phyloP scores from a whole-genome alignment of 768 basidiomycete genomes.

The Mycena floridula region DNA sequence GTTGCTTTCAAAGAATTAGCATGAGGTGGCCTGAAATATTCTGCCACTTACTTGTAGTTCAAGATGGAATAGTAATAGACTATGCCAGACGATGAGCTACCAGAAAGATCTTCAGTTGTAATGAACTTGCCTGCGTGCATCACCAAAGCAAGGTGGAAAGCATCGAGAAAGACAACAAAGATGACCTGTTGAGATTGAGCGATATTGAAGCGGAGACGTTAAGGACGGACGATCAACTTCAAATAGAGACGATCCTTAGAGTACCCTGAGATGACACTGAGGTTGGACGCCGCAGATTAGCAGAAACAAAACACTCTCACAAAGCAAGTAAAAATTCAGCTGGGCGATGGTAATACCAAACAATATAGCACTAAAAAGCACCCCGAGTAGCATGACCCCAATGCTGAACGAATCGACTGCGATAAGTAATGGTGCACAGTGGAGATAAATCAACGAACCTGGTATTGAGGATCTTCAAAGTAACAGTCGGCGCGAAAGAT shows the following conservation, averaged over 20 bases:
- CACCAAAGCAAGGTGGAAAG: not conserved
- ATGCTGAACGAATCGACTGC: not conserved
- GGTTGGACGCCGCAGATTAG: not conserved
- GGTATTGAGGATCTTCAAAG: no score
- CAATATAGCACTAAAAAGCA: constrained; percentile 1
- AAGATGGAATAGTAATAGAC: no score
- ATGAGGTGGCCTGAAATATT: no score
- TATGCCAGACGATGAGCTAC: no score
- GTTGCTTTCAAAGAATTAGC: no score
- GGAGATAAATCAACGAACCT: no score
- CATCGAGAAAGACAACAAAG: not conserved
- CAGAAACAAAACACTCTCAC: not conserved
- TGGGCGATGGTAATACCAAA: constrained; percentile 2
- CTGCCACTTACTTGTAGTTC: no score
- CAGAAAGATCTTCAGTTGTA: no score
- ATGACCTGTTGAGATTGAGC: not conserved
- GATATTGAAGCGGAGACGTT: not conserved
- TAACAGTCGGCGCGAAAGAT: not conserved
- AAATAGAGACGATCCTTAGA: not conserved
- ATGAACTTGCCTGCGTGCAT: not conserved
- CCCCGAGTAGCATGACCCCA: not conserved
- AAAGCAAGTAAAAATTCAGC: not conserved
- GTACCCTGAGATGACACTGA: not conserved
- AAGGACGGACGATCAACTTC: not conserved
- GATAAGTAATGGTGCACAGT: not conserved